Conservation (phyloP, 1,139 yeast species). For the Kodamaea alishanica region DNA sequence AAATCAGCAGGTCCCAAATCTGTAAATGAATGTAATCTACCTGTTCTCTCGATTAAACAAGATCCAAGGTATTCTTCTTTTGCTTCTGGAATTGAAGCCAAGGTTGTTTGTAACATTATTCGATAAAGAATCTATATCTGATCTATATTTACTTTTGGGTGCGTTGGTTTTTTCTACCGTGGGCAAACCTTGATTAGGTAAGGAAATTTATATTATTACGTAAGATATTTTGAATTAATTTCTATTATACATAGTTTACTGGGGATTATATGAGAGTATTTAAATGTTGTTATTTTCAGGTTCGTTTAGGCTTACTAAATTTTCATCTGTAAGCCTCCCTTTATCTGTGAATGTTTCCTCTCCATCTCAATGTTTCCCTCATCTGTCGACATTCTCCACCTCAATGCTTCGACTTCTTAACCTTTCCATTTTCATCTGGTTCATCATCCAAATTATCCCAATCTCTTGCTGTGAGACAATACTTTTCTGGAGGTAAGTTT, state of each 20-base stretch:
- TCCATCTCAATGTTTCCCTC: neutral
- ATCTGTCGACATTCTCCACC: neutral
- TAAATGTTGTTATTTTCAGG: too few relatives aligned
- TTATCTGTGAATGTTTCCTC: neutral
- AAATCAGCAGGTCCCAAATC: conserved; percentile 90
- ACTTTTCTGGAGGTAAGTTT: conserved; percentile 95
- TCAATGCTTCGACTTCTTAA: conserved; percentile 5
- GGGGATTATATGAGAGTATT: too few relatives aligned
- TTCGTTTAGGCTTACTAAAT: too few relatives aligned
- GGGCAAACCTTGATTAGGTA: too few relatives aligned
- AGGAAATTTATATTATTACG: too few relatives aligned
- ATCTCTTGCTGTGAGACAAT: conserved; percentile 82
- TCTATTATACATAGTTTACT: too few relatives aligned
- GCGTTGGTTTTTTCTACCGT: too few relatives aligned
- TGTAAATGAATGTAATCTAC: conserved; percentile 41
- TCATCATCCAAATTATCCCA: conserved; percentile 51
- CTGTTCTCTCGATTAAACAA: conserved; percentile 50
- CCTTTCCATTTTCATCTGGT: conserved; percentile 23
- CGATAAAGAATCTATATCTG: neutral
- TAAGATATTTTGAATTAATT: too few relatives aligned
- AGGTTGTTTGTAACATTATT: conserved; percentile 39
- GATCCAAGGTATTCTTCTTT: conserved; percentile 50
- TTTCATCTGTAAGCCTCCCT: too few relatives aligned
- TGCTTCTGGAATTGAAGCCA: conserved; percentile 50
- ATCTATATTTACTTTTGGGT: too few relatives aligned